phyloP scores from a whole-genome alignment of 164 flowering plant genomes.

The Piper betle region DNA sequence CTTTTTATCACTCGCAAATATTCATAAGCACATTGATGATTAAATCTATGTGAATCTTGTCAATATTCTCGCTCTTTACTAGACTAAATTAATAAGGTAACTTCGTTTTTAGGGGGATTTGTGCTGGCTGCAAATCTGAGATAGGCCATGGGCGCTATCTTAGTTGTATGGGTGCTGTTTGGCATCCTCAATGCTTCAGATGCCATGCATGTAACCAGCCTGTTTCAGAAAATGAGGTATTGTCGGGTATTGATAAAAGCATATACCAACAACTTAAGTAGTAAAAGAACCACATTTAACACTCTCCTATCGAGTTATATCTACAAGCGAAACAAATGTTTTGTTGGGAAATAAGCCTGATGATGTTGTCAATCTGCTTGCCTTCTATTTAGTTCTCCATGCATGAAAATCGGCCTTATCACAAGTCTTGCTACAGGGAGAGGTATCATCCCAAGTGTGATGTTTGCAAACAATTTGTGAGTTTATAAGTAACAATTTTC shows the following conservation, averaged over 20 bases:
- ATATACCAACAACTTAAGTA: too few relatives aligned
- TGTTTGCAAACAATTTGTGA: constrained; percentile 78
- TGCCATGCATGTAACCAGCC: constrained; percentile 78
- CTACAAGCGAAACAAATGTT: neutral
- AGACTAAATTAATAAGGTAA: neutral
- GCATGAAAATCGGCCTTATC: constrained; percentile 72
- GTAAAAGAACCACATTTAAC: too few relatives aligned
- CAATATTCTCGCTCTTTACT: too few relatives aligned
- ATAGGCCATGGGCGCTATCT: constrained; percentile 87
- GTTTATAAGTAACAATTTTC: constrained; percentile 14
- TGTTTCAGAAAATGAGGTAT: constrained; percentile 88
- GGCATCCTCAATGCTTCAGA: constrained; percentile 97
- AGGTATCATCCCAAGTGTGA: constrained; percentile 90
- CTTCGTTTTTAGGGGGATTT: constrained; percentile 30
- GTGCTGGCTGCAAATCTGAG: constrained; percentile 83
- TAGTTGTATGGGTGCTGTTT: constrained; percentile 84
- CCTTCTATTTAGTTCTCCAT: constrained; percentile 63
- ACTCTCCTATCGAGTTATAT: neutral
- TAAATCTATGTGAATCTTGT: too few relatives aligned
- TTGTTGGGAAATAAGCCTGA: neutral
- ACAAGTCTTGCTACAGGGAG: constrained; percentile 88
- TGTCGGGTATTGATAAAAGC: neutral
- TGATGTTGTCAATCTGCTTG: neutral
- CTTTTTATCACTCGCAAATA: too few relatives aligned
- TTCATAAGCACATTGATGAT: too few relatives aligned